Evolutionary conservation across 2,329 filamentous ascomycete genomes (phyloP).

Genomic region (Orbilia javanica): DNA sequence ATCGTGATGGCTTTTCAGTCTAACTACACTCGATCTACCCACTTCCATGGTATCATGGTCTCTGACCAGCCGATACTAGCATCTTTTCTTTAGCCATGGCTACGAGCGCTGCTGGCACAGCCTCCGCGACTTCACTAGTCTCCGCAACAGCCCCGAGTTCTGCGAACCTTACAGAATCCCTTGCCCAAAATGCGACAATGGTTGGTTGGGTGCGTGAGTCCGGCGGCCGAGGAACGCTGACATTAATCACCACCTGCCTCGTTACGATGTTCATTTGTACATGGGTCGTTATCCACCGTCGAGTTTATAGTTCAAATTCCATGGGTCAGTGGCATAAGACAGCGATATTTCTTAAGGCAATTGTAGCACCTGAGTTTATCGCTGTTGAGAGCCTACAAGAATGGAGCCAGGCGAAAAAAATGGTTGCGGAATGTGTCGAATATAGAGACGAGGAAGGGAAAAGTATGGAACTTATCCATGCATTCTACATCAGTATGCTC

Average conservation of each 20-base stretch:
- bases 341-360: constrained; percentile 63
- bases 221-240: constrained; percentile 63
- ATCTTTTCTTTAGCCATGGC: constrained; percentile 1
- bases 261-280: constrained; percentile 64
- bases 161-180: background rate
- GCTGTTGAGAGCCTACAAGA: constrained; percentile 64
- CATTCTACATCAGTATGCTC: constrained; percentile 64
- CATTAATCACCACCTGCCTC: constrained; percentile 63
- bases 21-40: constrained; percentile 6
- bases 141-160: background rate
- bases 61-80: background rate
- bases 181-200: constrained; percentile 41
- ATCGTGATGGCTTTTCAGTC: background rate
- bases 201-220: constrained; percentile 63
- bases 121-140: constrained; percentile 20
- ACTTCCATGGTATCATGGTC: constrained; percentile 2
- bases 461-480: constrained; percentile 62
- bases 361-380: constrained; percentile 65
- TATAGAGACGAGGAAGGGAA: constrained; percentile 59
- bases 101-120: constrained; percentile 16
- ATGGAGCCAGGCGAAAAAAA: constrained; percentile 63
- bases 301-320: constrained; percentile 61
- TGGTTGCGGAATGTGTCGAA: constrained; percentile 61
- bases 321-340: constrained; percentile 61
- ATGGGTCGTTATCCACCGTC: constrained; percentile 65